Base-by-base conservation (phyloP, 2,329 filamentous ascomycete species). In the Microsporum canis region DNA sequence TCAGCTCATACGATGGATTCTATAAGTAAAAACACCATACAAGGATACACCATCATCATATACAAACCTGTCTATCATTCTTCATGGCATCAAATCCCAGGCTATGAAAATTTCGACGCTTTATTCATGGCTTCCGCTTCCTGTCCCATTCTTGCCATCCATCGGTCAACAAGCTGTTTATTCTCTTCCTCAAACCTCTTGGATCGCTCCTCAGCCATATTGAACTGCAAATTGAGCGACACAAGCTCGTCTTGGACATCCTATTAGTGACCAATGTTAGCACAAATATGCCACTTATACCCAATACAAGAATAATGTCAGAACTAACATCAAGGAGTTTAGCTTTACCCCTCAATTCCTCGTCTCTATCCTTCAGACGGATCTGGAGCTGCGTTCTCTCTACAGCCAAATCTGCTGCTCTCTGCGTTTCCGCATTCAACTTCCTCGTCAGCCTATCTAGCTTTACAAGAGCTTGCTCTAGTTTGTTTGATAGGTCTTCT, bases 181-280 rank as follows among this genome's bases (percentile, higher is more conserved):
- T 97, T 97, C 72, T 97, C 94, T 62, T 80, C 81, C 70, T 85
- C 83, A 64, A 95, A 77, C 73, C 84, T 86, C 70, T 87, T 84
- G 33, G 82, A 80, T 69, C 85, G 84, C 71, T 91, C 83, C 72
- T 95, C 91, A 2, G 87, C 86, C 78, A 96, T 84, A 67, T 94
- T 91, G 49, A 96, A 80, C 73, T 97, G 88, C 66, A 97, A 79
- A 66, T 91, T 91, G 55, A 96, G 76, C 0, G 89, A 87, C 58
- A 95, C 86, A 74, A 96, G 86, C 73, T 99, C 94, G 74, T 96
- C 91, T 76, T 97, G 92, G 59, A 96, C 86, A 69, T 92, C 83
- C 82, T 87, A 68, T 56, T 59, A 60, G 29, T 33, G 49, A 38
- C 23, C 5, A 10, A 57, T 27, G 33, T 39, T 27, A 38, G 34